Base-by-base conservation (phyloP, 1,139 yeast species). In the Scheffersomyces stambukii region DNA sequence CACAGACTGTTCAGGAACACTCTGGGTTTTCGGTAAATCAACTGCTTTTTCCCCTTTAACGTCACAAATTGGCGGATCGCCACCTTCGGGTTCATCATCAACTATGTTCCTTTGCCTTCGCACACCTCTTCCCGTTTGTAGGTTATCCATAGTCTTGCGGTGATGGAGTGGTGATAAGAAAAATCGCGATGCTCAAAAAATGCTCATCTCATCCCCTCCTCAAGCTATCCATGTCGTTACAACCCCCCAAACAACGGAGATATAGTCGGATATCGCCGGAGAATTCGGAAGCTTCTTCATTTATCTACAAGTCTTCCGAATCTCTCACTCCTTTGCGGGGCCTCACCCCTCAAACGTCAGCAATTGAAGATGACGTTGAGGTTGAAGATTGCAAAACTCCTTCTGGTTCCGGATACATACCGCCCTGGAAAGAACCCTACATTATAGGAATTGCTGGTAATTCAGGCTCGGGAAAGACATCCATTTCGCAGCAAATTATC, bases 371-470 rank as follows among this genome's bases (percentile, higher is more conserved):
- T n/a, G n/a, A n/a, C n/a, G n/a, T n/a, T n/a, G n/a, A n/a, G n/a
- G n/a, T 14, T 10, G 24, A n/a, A 26, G 18, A 16, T 14, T 11
- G 16, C 12, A 26, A 8, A 8, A 13, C 12, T n/a, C n/a, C n/a
- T 24, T 19, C 25, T n/a, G 13, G 12, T 3, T 16, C 47, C 3
- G 50, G 56, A 16, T 83, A 84, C 48, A 72, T 75, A 10, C 97
- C 97, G 3, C 97, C 97, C 14, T 91, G 97, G 97, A 80, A 86
- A 2, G 88, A 86, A 36, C 97, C 97, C 0, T 91, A 88, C 50
- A 79, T 91, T 29, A 89, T 91, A 39, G 98, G 96, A 5, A 76
- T 91, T 12, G 96, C 96, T 0, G 98, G 98, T 1, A 78, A 83
- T 32, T 82, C 95, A 13, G 98, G 97, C 2, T 83, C 95, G 1